phyloP scores from a whole-genome alignment of 305 asterid genomes.

The Plantago coronopus region DNA sequence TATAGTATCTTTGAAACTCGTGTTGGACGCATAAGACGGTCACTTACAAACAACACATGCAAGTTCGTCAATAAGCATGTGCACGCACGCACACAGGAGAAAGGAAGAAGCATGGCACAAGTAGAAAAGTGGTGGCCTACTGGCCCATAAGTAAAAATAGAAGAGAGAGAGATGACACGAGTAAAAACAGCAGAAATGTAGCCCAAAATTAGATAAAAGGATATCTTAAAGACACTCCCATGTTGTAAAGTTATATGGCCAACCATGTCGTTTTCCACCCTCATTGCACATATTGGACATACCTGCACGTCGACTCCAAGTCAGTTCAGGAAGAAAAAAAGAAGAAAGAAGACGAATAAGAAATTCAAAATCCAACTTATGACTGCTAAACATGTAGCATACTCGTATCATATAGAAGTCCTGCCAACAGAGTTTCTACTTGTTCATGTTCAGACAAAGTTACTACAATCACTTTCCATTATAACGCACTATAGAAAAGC shows the following conservation, averaged over 20 bases:
- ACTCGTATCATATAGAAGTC: background rate
- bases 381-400: background rate
- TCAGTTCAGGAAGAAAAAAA: conserved; percentile 1
- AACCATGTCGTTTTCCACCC: conserved; percentile 98
- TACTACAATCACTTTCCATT: background rate
- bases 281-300: conserved; percentile 82
- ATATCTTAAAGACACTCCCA: conserved; percentile 82
- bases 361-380: background rate
- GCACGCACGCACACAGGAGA: too few relatives aligned
- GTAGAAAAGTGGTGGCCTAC: background rate
- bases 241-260: conserved; percentile 91
- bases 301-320: conserved; percentile 41
- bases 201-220: conserved; percentile 38
- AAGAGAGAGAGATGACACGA: conserved; percentile 3
- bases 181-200: conserved; percentile 7
- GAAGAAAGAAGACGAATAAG: too few relatives aligned
- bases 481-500: too few relatives aligned
- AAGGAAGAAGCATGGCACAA: conserved; percentile 4
- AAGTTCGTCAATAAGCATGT: too few relatives aligned
- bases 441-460: background rate
- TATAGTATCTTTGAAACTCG: too few relatives aligned
- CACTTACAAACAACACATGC: too few relatives aligned
- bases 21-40: too few relatives aligned
- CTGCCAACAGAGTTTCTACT: background rate
- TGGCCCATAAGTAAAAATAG: too few relatives aligned